These are phyloP conservation scores for Gliomastix tumulicola DNA, from an alignment of 2,329 filamentous ascomycete genomes.

Conservation along the genomic window DNA sequence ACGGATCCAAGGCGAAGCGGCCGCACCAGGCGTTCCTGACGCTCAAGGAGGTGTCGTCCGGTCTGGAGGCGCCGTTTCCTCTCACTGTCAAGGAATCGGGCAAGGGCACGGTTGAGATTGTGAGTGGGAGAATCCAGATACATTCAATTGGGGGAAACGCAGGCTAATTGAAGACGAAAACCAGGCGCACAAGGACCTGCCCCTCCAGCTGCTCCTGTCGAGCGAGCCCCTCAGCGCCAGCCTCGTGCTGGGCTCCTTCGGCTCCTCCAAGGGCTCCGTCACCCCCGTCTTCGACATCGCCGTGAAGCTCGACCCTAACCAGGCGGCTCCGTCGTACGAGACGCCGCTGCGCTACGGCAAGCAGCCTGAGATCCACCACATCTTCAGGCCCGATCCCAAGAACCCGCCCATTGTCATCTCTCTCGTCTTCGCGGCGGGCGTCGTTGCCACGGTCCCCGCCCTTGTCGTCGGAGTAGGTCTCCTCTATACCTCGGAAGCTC, in stretches of 20 bases:
- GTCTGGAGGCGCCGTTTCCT: conserved; percentile 81
- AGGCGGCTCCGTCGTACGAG: conserved; percentile 53
- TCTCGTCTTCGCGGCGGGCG: conserved; percentile 65
- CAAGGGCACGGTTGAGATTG: conserved; percentile 78
- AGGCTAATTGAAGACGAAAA: not conserved
- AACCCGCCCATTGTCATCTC: conserved; percentile 78
- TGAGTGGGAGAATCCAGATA: conserved; percentile 46
- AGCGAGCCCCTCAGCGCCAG: conserved; percentile 67
- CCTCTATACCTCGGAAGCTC: no score
- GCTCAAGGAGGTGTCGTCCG: conserved; percentile 68
- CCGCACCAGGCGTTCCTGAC: conserved; percentile 93
- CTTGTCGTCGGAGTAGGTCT: conserved; percentile 58
- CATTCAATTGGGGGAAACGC: not conserved
- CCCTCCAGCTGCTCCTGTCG: conserved; percentile 68
- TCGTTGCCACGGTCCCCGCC: conserved; percentile 66
- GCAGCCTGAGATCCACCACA: conserved; percentile 80
- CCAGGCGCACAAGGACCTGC: conserved; percentile 84
- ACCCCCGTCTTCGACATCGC: conserved; percentile 67
- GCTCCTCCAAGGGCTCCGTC: conserved; percentile 60
- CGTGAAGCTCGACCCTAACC: conserved; percentile 55
- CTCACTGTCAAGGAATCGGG: conserved; percentile 80
- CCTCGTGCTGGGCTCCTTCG: conserved; percentile 81
- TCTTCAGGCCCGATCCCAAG: conserved; percentile 72
- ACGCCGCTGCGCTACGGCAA: conserved; percentile 77
- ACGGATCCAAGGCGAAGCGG: conserved; percentile 70